These are phyloP conservation scores for Chlamydomonas sp. DNA, from an alignment of 139 green algal genomes.

Conservation along the genomic window DNA sequence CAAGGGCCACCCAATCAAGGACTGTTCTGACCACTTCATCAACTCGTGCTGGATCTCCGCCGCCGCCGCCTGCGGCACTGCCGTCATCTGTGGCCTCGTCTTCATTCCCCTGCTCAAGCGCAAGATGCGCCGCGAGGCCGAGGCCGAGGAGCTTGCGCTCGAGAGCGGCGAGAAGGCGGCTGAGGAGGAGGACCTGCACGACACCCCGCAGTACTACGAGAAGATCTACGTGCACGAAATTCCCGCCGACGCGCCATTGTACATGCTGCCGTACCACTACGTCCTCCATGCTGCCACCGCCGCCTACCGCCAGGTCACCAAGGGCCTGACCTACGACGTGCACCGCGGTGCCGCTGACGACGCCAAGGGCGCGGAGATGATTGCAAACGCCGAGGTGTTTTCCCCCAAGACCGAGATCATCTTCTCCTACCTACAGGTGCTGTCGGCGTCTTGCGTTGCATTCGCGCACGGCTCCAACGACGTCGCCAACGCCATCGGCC, in stretches of 20 bases:
- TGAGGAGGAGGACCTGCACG: background rate
- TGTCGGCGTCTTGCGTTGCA: conserved; percentile 70
- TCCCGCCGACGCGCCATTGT: background rate
- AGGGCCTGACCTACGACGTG: conserved; percentile 12
- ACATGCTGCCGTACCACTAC: conserved; percentile 10
- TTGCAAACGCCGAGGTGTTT: conserved; percentile 41
- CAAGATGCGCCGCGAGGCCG: no score
- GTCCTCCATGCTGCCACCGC: background rate
- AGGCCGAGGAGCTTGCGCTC: no score
- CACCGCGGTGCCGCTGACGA: background rate
- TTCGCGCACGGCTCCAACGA: conserved; percentile 79
- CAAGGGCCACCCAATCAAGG: background rate
- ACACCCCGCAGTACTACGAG: background rate
- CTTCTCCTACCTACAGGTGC: conserved; percentile 63
- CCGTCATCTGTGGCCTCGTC: no score
- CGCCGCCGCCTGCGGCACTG: no score
- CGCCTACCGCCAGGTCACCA: background rate
- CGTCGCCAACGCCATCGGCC: conserved; percentile 73
- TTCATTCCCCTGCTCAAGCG: no score
- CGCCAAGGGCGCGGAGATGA: conserved; percentile 15
- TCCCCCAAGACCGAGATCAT: conserved; percentile 58
- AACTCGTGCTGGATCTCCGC: no score
- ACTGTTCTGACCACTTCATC: conserved; percentile 13
- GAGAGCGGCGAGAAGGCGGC: no score
- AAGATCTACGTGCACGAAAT: background rate